Evolutionary conservation across 2,329 filamentous ascomycete species (phyloP).

Genomic region (Neopestalotiopsis rosae): DNA sequence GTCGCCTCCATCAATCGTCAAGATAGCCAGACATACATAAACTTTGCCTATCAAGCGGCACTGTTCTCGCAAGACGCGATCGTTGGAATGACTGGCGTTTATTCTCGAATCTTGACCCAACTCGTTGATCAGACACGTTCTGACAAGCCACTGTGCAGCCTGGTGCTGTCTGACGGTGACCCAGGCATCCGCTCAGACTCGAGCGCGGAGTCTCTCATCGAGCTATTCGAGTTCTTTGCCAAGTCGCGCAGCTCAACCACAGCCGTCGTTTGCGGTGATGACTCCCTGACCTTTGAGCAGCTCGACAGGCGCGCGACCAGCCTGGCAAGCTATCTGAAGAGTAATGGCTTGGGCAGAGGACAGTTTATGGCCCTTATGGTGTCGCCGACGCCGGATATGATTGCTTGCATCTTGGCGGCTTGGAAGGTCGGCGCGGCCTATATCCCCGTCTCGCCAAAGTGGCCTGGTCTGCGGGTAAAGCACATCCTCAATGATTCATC

Average conservation of each 20-base stretch:
- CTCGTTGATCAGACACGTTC: background rate
- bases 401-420: slow-evolving; percentile 1
- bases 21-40: background rate
- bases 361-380: background rate
- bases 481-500: background rate
- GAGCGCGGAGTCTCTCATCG: background rate
- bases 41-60: background rate
- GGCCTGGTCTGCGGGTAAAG: background rate
- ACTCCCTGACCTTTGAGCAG: background rate
- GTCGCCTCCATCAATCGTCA: background rate
- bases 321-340: background rate
- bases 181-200: background rate
- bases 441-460: background rate
- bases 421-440: background rate
- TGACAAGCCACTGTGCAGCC: background rate
- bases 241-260: background rate
- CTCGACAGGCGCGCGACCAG: background rate
- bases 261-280: background rate
- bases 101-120: background rate
- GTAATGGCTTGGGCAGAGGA: background rate
- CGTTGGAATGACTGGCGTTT: background rate
- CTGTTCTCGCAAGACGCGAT: background rate
- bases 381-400: background rate
- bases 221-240: background rate
- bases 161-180: background rate